Base-by-base conservation (phyloP, 306 rosid genomes). In the Chamaecrista fasciculata region DNA sequence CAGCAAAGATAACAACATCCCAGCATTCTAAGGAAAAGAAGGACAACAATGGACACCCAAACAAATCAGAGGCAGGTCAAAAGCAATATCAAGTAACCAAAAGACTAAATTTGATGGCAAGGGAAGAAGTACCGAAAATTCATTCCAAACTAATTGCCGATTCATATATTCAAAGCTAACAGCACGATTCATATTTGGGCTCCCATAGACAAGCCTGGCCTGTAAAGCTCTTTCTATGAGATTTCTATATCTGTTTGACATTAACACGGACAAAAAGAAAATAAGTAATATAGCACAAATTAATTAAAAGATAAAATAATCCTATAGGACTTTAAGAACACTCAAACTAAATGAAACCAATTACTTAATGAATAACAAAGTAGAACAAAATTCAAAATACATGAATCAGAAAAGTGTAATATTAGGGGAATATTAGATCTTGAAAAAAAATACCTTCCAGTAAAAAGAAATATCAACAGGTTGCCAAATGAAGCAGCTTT, bases 141-240 rank as follows among this genome's bases (percentile, higher is more conserved):
- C 96, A 75, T 95, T 95, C 97, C 99, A 95, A 76, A 95, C 99
- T 83, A 95, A 81, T 70, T 95, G 97, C 67, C 97, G 86, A 72
- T 95, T 95, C 99, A 95, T 95, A 82, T 95, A 95, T 81, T 95
- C 97, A 68, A 95, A 95, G 89, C 99, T 95, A 72, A 95, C 99
- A 74, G 97, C 92, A 37, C 97, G 87, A 78, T 89, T 95, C 99
- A 95, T 95, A 73, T 86, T 87, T 39, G 97, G 96, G 84, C 86
- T 89, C 73, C 92, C 99, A 87, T 95, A 95, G 47, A 95, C 95
- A 79, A 95, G 97, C 84, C 99, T 86, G 34, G 99, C 97, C 73
- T 69, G 84, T 43, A 95, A 81, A 76, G 86, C 97, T 79, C 99
- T 88, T 84, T 95, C 97, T 29, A 95, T 87, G 51, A 95, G 92